Conservation (phyloP, 495 filamentous ascomycete genomes). For the Articulospora tetracladia region DNA sequence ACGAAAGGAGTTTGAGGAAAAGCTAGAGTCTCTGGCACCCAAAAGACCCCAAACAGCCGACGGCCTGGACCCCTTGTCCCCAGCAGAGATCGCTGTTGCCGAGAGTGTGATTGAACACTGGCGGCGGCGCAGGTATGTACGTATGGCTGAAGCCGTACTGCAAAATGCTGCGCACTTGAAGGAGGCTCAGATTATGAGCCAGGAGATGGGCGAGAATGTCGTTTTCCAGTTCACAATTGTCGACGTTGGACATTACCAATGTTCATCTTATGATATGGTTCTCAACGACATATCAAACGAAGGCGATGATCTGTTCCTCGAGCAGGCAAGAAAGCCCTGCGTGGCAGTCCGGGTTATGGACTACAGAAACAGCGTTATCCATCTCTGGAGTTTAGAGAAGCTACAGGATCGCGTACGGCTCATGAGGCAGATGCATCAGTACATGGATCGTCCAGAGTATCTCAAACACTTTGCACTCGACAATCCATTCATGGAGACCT, state of each 20-base stretch:
- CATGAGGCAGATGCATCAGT: constrained; percentile 97
- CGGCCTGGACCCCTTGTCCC: constrained; percentile 52
- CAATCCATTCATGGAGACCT: constrained; percentile 84
- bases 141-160: constrained; percentile 90
- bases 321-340: constrained; percentile 82
- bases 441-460: constrained; percentile 91
- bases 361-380: constrained; percentile 80
- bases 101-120: constrained; percentile 64
- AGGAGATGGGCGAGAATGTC: constrained; percentile 89
- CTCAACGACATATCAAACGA: constrained; percentile 85
- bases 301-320: constrained; percentile 80
- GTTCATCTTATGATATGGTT: constrained; percentile 94
- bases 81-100: constrained; percentile 68
- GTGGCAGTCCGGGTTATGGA: constrained; percentile 89
- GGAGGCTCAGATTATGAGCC: constrained; percentile 97
- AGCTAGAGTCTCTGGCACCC: constrained; percentile 57
- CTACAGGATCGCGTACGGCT: constrained; percentile 78
- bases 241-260: constrained; percentile 80
- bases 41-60: constrained; percentile 44
- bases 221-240: constrained; percentile 95
- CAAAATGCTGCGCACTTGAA: constrained; percentile 85
- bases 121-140: constrained; percentile 81
- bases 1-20: constrained; percentile 70
- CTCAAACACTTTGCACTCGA: constrained; percentile 74
- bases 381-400: constrained; percentile 93